Percentiles rank a stretch among this genome's conserved stretches.
Evolutionary conservation across 2,329 filamentous ascomycete genomes (phyloP).

Genomic region (Aspergillus neotritici): DNA sequence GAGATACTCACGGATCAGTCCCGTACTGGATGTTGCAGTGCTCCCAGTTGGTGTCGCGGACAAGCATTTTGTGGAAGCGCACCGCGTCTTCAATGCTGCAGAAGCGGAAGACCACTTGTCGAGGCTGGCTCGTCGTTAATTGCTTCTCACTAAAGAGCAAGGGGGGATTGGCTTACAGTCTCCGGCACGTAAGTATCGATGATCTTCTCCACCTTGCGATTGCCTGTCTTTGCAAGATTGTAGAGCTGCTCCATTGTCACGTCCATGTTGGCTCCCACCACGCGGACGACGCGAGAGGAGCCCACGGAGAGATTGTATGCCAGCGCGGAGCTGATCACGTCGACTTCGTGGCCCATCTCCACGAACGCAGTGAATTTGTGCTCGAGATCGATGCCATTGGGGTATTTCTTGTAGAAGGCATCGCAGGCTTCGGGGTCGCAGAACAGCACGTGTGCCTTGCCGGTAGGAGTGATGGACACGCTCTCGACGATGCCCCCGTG

Average conservation of each 20-base stretch:
- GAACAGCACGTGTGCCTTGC: slow-evolving; percentile 33
- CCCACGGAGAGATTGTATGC: slow-evolving; percentile 36
- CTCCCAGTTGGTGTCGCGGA: slow-evolving; percentile 42
- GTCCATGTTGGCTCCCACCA: slow-evolving; percentile 37
- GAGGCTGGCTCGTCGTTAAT: slow-evolving; percentile 24
- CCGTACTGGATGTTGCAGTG: slow-evolving; percentile 41
- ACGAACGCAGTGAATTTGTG: slow-evolving; percentile 30
- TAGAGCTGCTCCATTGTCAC: slow-evolving; percentile 33
- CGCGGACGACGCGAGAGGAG: slow-evolving; percentile 44
- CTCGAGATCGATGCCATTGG: slow-evolving; percentile 34
- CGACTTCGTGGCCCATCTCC: slow-evolving; percentile 36
- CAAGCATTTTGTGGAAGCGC: slow-evolving; percentile 39
- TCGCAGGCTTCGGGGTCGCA: slow-evolving; percentile 30
- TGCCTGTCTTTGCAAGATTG: slow-evolving; percentile 34
- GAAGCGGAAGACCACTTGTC: slow-evolving; percentile 46
- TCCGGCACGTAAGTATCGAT: slow-evolving; percentile 35
- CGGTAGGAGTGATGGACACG: slow-evolving; percentile 18
- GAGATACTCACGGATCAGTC: slow-evolving; percentile 37
- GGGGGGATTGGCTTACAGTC: slow-evolving; percentile 32
- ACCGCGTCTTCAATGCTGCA: slow-evolving; percentile 43
- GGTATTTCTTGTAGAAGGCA: slow-evolving; percentile 31
- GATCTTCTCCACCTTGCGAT: slow-evolving; percentile 43
- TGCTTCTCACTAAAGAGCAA: too few relatives aligned
- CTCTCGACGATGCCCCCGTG: slow-evolving; percentile 36
- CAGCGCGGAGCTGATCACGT: slow-evolving; percentile 39